Percentiles rank a stretch among this genome's conserved stretches.
Evolutionary conservation across 2,329 filamentous ascomycete species (phyloP).

Genomic region (Pseudogymnoascus sp.): DNA sequence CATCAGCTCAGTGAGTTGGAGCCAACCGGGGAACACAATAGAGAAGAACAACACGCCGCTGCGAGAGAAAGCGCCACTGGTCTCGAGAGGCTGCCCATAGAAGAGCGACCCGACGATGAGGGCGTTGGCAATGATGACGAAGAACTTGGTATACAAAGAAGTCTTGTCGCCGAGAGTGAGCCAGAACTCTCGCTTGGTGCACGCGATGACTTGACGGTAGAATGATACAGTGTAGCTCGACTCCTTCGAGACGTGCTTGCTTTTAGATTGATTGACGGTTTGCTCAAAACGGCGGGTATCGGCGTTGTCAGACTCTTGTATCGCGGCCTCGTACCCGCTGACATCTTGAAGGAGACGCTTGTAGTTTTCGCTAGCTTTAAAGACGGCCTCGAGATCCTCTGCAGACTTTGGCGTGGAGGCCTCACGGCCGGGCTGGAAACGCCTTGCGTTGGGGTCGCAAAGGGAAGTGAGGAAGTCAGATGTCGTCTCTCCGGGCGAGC

Average conservation of each 20-base stretch:
- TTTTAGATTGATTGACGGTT: conserved; percentile 58
- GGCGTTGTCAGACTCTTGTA: conserved; percentile 47
- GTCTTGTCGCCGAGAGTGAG: conserved; percentile 58
- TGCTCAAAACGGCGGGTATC: conserved; percentile 59
- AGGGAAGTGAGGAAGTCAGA: conserved; percentile 60
- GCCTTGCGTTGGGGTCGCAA: conserved; percentile 59
- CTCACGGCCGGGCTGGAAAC: conserved; percentile 40
- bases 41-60: conserved; percentile 57
- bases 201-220: conserved; percentile 47
- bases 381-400: conserved; percentile 56
- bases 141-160: conserved; percentile 30
- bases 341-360: conserved; percentile 54
- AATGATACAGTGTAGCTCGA: conserved; percentile 43
- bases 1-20: conserved; percentile 60
- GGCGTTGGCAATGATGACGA: conserved; percentile 52
- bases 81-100: conserved; percentile 52
- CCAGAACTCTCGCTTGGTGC: conserved; percentile 53
- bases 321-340: conserved; percentile 47
- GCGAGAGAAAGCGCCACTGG: conserved; percentile 55
- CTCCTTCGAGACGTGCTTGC: conserved; percentile 54
- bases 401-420: conserved; percentile 38
- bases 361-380: conserved; percentile 55
- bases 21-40: conserved; percentile 52
- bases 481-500: conserved; percentile 52
- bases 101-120: conserved; percentile 60